These are phyloP conservation scores for Biancaea sappan DNA, from an alignment of 306 rosid genomes.

Conservation along the genomic window DNA sequence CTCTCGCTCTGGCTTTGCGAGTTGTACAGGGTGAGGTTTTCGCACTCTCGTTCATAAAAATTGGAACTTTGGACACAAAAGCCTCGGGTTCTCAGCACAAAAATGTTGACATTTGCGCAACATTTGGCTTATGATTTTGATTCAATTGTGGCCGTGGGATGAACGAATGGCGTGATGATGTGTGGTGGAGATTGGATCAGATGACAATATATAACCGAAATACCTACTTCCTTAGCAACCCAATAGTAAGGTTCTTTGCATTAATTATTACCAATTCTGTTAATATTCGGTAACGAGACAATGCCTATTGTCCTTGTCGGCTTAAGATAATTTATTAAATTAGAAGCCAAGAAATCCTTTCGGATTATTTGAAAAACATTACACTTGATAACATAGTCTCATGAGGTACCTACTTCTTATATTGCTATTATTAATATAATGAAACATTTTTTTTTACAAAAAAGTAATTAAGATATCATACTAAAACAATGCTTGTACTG, in stretches of 20 bases:
- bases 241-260: not conserved
- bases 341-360: no score
- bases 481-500: not conserved
- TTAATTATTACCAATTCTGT: not conserved
- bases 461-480: not conserved
- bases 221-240: not conserved
- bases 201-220: not conserved
- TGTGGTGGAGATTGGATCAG: slow-evolving; percentile 29
- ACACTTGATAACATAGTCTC: no score
- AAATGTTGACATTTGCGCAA: slow-evolving; percentile 39
- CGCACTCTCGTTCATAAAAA: slow-evolving; percentile 11
- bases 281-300: not conserved
- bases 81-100: not conserved
- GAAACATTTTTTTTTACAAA: no score
- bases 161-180: not conserved
- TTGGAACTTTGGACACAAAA: slow-evolving; percentile 27
- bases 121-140: not conserved
- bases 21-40: slow-evolving; percentile 7
- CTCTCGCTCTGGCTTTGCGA: slow-evolving; percentile 14
- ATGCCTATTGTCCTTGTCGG: not conserved
- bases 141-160: slow-evolving; percentile 34
- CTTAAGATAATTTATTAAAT: not conserved
- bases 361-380: no score
- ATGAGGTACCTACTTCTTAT: no score
- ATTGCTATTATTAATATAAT: no score